phyloP scores from a whole-genome alignment of 495 filamentous ascomycete species.

The Ramalina intermedia region DNA sequence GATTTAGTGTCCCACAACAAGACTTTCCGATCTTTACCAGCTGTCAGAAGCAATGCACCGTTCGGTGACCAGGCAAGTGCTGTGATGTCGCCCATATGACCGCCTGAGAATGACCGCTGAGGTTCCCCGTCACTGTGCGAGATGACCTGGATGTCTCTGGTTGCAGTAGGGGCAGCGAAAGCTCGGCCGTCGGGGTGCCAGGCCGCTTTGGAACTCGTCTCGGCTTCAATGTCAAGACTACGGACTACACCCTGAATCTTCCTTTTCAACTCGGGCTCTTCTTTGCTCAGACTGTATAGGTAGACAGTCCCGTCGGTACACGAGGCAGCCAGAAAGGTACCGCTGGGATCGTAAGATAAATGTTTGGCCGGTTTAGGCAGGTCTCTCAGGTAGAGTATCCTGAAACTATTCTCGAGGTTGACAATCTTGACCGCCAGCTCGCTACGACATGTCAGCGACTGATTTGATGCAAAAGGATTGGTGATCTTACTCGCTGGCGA shows the following conservation, averaged over 20 bases:
- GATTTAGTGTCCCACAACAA: constrained; percentile 82
- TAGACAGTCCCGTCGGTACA: constrained; percentile 81
- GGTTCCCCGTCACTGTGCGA: constrained; percentile 77
- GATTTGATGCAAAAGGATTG: neutral
- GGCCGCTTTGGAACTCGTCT: constrained; percentile 56
- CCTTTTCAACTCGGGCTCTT: constrained; percentile 64
- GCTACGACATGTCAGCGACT: constrained; percentile 22
- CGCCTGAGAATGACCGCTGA: constrained; percentile 59
- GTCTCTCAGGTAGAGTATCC: constrained; percentile 51
- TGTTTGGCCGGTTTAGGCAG: constrained; percentile 79
- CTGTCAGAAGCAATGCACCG: constrained; percentile 70
- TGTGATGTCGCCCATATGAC: constrained; percentile 76
- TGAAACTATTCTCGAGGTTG: constrained; percentile 58
- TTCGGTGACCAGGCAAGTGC: constrained; percentile 88
- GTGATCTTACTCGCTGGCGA: constrained; percentile 69
- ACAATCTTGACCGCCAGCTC: constrained; percentile 85
- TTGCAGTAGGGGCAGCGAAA: constrained; percentile 73
- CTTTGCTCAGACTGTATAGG: constrained; percentile 68
- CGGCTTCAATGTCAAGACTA: constrained; percentile 59
- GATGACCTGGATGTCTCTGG: constrained; percentile 72
- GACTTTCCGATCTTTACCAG: constrained; percentile 68
- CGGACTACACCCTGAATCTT: constrained; percentile 80
- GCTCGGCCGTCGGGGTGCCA: constrained; percentile 96
- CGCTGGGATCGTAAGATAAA: constrained; percentile 73
- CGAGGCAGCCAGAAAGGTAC: constrained; percentile 61